Base-by-base conservation (phyloP, 345 rosid species). In the Pistacia vera region DNA sequence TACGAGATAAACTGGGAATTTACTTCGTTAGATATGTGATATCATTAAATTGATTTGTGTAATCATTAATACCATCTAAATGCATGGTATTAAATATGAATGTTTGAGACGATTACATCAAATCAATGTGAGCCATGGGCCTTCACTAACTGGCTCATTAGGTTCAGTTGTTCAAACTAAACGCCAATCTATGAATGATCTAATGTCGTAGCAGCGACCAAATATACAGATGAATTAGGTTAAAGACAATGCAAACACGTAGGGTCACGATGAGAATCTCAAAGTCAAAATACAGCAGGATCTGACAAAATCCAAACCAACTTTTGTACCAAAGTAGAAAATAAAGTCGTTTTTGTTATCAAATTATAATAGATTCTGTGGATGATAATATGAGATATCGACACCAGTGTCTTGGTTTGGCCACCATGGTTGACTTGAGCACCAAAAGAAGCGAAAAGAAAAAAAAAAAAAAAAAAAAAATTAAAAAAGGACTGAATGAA, bases 361-460 rank as follows among this genome's bases (percentile, higher is more conserved):
- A 61, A 72, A 72, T 10, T 5, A 18, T 41, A 44, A 59, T 71
- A 70, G 71, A 61, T 75, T 63, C 59, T 55, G 54, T 72, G 69
- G 70, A 67, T 74, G 79, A 66, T 18, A 78, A 60, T 41, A n/a
- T 11, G 10, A 30, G n/a, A 13, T 12, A 65, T 63, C 63, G 72
- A 57, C 70, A 79, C 60, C 60, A 41, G 54, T 56, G 71, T 74
- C 36, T 77, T 79, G 82, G 78, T 85, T n/a, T 82, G 87, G 82
- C 82, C 88, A 75, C 78, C 76, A 60, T 68, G 36, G 86, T 88
- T 88, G 88, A 88, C 91, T 80, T 81, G 49, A 14, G 20, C 75
- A 46, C 77, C 64, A 75, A 86, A 79, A 74, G 79, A 79, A 66
- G 80, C 75, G 65, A 74, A 62, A 58, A 38, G 18, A 12, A 61